Conservation (phyloP, 2,329 filamentous ascomycete genomes). For the Hymenoscyphus linearis region DNA sequence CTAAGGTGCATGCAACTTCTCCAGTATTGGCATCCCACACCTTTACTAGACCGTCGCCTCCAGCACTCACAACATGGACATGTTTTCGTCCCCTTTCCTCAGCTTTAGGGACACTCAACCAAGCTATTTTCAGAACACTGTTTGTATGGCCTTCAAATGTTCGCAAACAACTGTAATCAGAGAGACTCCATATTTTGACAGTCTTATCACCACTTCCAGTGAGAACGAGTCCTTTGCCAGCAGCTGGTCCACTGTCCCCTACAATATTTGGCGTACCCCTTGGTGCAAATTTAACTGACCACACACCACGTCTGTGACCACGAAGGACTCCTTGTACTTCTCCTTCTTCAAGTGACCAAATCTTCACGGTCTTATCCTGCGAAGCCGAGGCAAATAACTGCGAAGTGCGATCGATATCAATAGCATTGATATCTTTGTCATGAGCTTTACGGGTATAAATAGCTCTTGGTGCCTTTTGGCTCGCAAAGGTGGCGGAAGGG, state of each 20-base stretch:
- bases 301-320: slow-evolving; percentile 91
- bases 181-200: slow-evolving; percentile 88
- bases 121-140: slow-evolving; percentile 87
- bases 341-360: slow-evolving; percentile 87
- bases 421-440: slow-evolving; percentile 97
- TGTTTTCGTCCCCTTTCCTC: slow-evolving; percentile 52
- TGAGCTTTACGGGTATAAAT: slow-evolving; percentile 90
- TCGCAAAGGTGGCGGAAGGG: slow-evolving; percentile 43
- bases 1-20: slow-evolving; percentile 81
- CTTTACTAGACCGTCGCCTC: slow-evolving; percentile 91
- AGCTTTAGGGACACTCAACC: slow-evolving; percentile 57
- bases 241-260: slow-evolving; percentile 65
- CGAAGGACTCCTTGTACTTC: slow-evolving; percentile 86
- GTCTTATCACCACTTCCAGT: slow-evolving; percentile 96
- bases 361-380: slow-evolving; percentile 94
- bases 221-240: slow-evolving; percentile 74
- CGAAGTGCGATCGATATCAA: slow-evolving; percentile 70
- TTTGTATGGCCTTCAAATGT: slow-evolving; percentile 97
- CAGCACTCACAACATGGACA: slow-evolving; percentile 76
- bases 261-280: slow-evolving; percentile 68
- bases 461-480: slow-evolving; percentile 56
- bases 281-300: slow-evolving; percentile 89
- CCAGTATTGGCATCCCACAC: slow-evolving; percentile 87
- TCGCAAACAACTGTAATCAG: slow-evolving; percentile 85
- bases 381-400: slow-evolving; percentile 93